phyloP scores from a whole-genome alignment of 805 yeast species.

The Wickerhamiella brachini region DNA sequence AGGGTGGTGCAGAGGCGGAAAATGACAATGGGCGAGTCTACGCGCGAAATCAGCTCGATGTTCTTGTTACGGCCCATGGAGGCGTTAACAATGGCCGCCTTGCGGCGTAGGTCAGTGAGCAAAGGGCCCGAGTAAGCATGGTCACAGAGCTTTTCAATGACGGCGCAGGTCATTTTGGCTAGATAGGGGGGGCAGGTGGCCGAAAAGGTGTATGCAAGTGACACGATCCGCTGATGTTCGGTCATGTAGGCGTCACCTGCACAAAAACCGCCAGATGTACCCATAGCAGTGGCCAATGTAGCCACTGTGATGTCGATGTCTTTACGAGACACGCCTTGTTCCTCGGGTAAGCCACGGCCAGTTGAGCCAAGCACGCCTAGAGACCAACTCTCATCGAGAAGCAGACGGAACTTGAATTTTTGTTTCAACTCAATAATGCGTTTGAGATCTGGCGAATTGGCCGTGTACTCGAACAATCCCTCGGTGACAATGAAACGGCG shows the following conservation, averaged over 20 bases:
- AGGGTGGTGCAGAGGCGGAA: conserved; percentile 38
- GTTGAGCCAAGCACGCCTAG: conserved; percentile 73
- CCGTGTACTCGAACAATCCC: conserved; percentile 69
- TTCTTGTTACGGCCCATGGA: conserved; percentile 18
- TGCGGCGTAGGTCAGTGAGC: conserved; percentile 10
- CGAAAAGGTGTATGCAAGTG: conserved; percentile 81
- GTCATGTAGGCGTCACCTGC: conserved; percentile 75
- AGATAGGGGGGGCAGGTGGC: conserved; percentile 91
- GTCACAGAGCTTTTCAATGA: conserved; percentile 22
- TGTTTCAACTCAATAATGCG: conserved; percentile 59
- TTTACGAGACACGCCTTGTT: conserved; percentile 46
- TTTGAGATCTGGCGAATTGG: conserved; percentile 63
- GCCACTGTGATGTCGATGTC: conserved; percentile 81
- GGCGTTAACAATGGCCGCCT: conserved; percentile 11
- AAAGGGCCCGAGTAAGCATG: conserved; percentile 19
- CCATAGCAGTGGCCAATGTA: conserved; percentile 66
- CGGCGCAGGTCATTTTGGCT: conserved; percentile 30
- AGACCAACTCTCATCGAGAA: conserved; percentile 78
- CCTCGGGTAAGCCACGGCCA: conserved; percentile 80
- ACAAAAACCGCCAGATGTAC: conserved; percentile 87
- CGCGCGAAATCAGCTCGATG: conserved; percentile 41
- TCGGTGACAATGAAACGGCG: conserved; percentile 87
- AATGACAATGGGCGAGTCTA: conserved; percentile 56
- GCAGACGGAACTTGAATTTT: conserved; percentile 70
- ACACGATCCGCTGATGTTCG: conserved; percentile 82